These are phyloP conservation scores for Flaveria linearis DNA, from an alignment of 129 eudicot species.

Conservation along the genomic window DNA sequence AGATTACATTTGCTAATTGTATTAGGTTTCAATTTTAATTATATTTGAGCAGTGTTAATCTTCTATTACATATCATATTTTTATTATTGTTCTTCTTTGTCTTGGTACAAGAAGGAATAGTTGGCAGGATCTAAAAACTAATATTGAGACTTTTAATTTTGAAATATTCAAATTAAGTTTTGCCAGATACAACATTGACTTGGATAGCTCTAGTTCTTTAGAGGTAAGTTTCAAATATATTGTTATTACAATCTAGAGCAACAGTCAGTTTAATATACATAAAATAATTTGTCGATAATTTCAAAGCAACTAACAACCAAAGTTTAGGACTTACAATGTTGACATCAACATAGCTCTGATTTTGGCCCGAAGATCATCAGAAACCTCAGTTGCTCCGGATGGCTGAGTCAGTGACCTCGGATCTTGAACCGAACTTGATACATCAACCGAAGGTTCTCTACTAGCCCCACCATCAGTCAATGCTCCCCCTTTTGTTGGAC, in stretches of 20 bases:
- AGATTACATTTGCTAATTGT: background rate
- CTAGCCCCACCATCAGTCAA: conserved; percentile 38
- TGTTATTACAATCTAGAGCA: background rate
- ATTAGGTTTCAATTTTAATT: background rate
- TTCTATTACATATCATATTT: background rate
- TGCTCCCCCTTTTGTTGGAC: conserved; percentile 41
- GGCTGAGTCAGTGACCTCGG: conserved; percentile 49
- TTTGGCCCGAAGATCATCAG: conserved; percentile 92
- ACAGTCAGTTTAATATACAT: background rate
- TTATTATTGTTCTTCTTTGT: no score
- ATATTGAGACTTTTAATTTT: background rate
- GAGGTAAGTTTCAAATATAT: background rate
- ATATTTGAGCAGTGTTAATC: background rate
- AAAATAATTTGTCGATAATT: conserved; percentile 3
- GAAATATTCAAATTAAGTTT: background rate
- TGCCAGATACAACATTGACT: conserved; percentile 11
- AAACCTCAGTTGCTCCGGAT: conserved; percentile 53
- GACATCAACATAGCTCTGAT: conserved; percentile 90
- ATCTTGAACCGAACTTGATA: conserved; percentile 46
- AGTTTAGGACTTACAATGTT: conserved; percentile 41
- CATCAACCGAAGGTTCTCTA: conserved; percentile 54
- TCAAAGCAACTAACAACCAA: conserved; percentile 10
- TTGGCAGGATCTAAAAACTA: background rate
- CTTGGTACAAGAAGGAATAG: background rate
- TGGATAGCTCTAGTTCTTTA: conserved; percentile 4